Evolutionary conservation across 192 early-diverging fungal genomes (phyloP).

Genomic region (Haplosporangium gracile): DNA sequence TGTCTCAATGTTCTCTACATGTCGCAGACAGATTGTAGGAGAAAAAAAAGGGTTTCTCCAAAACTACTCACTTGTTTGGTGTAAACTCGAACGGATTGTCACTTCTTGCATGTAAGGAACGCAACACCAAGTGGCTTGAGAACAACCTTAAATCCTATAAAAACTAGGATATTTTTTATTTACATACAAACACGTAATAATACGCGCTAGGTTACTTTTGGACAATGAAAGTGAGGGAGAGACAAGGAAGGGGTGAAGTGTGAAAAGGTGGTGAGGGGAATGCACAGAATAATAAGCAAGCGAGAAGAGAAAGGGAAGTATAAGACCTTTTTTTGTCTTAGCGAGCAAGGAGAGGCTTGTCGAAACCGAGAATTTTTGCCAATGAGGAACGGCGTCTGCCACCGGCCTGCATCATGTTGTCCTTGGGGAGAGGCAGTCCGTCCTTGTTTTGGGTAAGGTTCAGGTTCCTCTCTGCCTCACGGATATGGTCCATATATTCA

Average conservation of each 20-base stretch:
- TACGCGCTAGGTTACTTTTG: background rate
- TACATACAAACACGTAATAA: background rate
- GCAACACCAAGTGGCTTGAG: too few species aligned
- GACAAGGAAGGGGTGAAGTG: background rate
- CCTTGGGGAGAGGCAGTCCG: constrained; percentile 15
- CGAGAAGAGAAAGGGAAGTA: background rate
- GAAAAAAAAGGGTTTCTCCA: background rate
- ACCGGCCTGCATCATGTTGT: background rate
- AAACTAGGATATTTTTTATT: background rate
- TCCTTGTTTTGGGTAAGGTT: constrained; percentile 19
- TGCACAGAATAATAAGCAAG: background rate
- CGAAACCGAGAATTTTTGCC: constrained; percentile 10
- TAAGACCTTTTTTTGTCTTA: background rate
- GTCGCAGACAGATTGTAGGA: background rate
- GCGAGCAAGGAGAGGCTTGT: constrained; percentile 27
- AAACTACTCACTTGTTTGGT: background rate
- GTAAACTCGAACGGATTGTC: background rate
- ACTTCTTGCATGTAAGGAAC: background rate
- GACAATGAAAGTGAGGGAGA: background rate
- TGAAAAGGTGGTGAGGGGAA: background rate
- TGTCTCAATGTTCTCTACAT: background rate
- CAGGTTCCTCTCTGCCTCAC: constrained; percentile 14
- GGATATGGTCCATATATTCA: constrained; percentile 21
- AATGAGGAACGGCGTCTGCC: constrained; percentile 9
- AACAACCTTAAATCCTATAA: too few species aligned